phyloP scores from a whole-genome alignment of 2,329 filamentous ascomycete species.

The Diatrype stigma region DNA sequence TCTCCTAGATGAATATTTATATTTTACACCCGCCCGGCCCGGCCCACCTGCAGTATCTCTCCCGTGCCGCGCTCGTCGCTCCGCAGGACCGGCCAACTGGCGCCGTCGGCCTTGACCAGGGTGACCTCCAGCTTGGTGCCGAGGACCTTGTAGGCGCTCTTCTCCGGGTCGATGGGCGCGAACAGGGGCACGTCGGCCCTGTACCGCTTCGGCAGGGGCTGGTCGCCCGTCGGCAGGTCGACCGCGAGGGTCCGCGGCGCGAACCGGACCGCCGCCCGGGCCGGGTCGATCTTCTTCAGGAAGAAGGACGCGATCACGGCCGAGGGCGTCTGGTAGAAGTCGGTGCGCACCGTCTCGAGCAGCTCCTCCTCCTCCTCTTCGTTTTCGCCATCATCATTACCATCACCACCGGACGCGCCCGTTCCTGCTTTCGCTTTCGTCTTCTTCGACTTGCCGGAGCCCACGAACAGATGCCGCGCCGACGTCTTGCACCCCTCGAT shows the following conservation, averaged over 20 bases:
- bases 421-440: slow-evolving; percentile 33
- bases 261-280: slow-evolving; percentile 69
- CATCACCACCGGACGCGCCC: slow-evolving; percentile 38
- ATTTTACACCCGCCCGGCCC: slow-evolving; percentile 58
- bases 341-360: slow-evolving; percentile 72
- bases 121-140: slow-evolving; percentile 85
- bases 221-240: slow-evolving; percentile 81
- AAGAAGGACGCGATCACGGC: slow-evolving; percentile 89
- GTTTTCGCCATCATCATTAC: no score
- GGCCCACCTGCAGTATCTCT: slow-evolving; percentile 86
- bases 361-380: no score
- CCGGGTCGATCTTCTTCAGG: slow-evolving; percentile 93
- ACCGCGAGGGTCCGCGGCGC: slow-evolving; percentile 59
- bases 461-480: slow-evolving; percentile 77
- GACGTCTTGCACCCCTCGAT: slow-evolving; percentile 88
- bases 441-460: slow-evolving; percentile 62
- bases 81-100: slow-evolving; percentile 80
- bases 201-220: slow-evolving; percentile 70
- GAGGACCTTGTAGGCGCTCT: slow-evolving; percentile 75
- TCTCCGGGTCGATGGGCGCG: slow-evolving; percentile 68
- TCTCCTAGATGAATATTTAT: no score
- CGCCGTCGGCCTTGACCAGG: slow-evolving; percentile 66
- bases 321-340: slow-evolving; percentile 90
- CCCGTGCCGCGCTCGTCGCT: slow-evolving; percentile 65
- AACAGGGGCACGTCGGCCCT: slow-evolving; percentile 70